phyloP scores from a whole-genome alignment of 1,284 basidiomycete genomes.

The Microbotryum violaceum region DNA sequence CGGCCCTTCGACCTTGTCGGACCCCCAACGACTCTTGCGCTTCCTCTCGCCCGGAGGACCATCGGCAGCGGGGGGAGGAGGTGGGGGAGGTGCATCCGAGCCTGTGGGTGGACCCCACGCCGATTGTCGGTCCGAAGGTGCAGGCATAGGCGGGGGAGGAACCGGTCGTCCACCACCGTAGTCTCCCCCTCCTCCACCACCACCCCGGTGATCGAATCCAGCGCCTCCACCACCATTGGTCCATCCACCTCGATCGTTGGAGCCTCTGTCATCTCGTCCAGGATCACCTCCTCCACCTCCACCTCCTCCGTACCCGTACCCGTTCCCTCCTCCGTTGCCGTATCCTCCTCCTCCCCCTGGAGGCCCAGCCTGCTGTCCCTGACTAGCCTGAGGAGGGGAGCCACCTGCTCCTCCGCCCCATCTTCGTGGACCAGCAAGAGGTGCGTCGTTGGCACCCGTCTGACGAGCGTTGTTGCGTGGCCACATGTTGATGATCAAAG shows the following conservation, averaged over 20 bases:
- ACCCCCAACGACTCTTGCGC: slow-evolving; percentile 91
- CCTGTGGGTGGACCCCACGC: slow-evolving; percentile 2
- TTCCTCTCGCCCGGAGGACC: slow-evolving; percentile 52
- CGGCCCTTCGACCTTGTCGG: slow-evolving; percentile 66
- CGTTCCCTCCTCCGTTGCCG: slow-evolving; percentile 22
- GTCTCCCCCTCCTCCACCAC: slow-evolving; percentile 7
- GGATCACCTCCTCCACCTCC: slow-evolving; percentile 20
- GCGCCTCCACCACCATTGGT: neutral
- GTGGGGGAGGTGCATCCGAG: slow-evolving; percentile 5
- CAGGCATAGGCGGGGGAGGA: slow-evolving; percentile 19
- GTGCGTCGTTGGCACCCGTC: slow-evolving; percentile 32
- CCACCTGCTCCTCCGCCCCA: slow-evolving; percentile 27
- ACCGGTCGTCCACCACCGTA: slow-evolving; percentile 17
- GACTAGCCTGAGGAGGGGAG: slow-evolving; percentile 1
- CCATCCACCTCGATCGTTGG: slow-evolving; percentile 2
- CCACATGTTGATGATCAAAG: slow-evolving; percentile 17
- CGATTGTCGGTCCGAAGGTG: neutral
- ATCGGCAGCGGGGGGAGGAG: slow-evolving; percentile 6
- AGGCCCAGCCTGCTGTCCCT: slow-evolving; percentile 2
- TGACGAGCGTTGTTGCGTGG: slow-evolving; percentile 14
- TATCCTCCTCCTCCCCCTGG: slow-evolving; percentile 27
- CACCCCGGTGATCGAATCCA: slow-evolving; percentile 6
- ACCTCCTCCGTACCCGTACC: slow-evolving; percentile 20
- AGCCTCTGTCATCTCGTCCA: slow-evolving; percentile 14
- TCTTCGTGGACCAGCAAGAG: slow-evolving; percentile 24